These are phyloP conservation scores for Dryas alaskensis DNA, from an alignment of 306 rosid species.

Conservation along the genomic window DNA sequence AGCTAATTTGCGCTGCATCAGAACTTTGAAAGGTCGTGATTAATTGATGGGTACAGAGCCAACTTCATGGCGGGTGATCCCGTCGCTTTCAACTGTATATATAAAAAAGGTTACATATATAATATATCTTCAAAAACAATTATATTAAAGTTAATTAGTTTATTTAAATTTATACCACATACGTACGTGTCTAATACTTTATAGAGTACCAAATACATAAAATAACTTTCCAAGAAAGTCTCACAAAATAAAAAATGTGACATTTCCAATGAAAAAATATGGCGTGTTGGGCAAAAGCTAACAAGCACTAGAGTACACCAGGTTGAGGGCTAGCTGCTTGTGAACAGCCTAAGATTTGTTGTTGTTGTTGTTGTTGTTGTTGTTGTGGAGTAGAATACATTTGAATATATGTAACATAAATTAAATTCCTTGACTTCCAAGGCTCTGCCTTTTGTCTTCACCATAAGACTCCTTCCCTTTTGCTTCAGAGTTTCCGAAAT, in stretches of 20 bases:
- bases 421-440: slow-evolving; percentile 59
- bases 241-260: slow-evolving; percentile 28
- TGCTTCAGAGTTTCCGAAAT: slow-evolving; percentile 46
- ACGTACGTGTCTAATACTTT: neutral
- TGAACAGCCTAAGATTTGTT: slow-evolving; percentile 19
- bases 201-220: neutral
- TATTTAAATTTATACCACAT: neutral
- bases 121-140: neutral
- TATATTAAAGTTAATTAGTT: neutral
- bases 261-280: slow-evolving; percentile 34
- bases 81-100: slow-evolving; percentile 8
- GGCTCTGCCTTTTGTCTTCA: slow-evolving; percentile 59
- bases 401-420: slow-evolving; percentile 9
- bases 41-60: neutral
- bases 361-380: slow-evolving; percentile 15
- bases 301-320: slow-evolving; percentile 40
- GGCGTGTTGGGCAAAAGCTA: slow-evolving; percentile 34
- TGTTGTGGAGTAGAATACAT: neutral
- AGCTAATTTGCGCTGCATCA: neutral
- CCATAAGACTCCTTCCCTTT: slow-evolving; percentile 35
- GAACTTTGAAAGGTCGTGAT: slow-evolving; percentile 1
- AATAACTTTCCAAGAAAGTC: slow-evolving; percentile 9
- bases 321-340: slow-evolving; percentile 8
- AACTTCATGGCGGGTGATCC: slow-evolving; percentile 3
- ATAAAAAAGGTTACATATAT: neutral